Percentiles rank a stretch among this genome's conserved stretches.
phyloP scores from a whole-genome alignment of 768 basidiomycete species.

The Leccinum imitatum region DNA sequence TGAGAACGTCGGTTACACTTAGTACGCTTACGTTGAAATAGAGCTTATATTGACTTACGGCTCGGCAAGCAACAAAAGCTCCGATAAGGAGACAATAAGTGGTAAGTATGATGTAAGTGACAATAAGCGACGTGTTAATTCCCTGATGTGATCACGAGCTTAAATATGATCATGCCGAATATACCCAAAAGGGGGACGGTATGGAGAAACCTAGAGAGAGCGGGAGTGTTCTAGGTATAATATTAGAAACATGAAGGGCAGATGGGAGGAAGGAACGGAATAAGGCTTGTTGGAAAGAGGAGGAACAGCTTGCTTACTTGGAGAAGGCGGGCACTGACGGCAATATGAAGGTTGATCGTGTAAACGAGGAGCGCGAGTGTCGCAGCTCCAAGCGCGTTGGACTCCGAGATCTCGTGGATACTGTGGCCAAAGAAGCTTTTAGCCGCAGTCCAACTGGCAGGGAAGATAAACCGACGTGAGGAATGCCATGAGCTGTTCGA shows the following conservation, averaged over 20 bases:
- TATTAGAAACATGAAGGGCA: neutral
- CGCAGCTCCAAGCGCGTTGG: constrained; percentile 13
- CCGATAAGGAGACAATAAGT: too few species aligned
- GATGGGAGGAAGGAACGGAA: neutral
- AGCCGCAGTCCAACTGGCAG: neutral
- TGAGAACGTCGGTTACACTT: too few species aligned
- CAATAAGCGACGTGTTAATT: too few species aligned
- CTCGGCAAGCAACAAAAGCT: too few species aligned
- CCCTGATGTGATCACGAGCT: constrained; percentile 17
- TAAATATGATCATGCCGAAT: constrained; percentile 18
- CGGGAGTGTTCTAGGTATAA: constrained; percentile 12
- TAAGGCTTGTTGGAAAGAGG: neutral
- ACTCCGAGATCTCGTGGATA: constrained; percentile 24
- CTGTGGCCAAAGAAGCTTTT: constrained; percentile 10
- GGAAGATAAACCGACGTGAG: constrained; percentile 21
- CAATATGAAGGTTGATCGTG: constrained; percentile 30
- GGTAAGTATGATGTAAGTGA: too few species aligned
- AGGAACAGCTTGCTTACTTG: constrained; percentile 10
- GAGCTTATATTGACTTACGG: too few species aligned
- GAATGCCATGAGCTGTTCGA: constrained; percentile 28
- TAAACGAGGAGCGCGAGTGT: constrained; percentile 31
- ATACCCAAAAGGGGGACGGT: constrained; percentile 29
- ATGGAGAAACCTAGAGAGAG: constrained; percentile 22
- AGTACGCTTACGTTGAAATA: too few species aligned
- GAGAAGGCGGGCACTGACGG: constrained; percentile 16